phyloP scores from a whole-genome alignment of 495 filamentous ascomycete species.

The Hypoxylon rickii region DNA sequence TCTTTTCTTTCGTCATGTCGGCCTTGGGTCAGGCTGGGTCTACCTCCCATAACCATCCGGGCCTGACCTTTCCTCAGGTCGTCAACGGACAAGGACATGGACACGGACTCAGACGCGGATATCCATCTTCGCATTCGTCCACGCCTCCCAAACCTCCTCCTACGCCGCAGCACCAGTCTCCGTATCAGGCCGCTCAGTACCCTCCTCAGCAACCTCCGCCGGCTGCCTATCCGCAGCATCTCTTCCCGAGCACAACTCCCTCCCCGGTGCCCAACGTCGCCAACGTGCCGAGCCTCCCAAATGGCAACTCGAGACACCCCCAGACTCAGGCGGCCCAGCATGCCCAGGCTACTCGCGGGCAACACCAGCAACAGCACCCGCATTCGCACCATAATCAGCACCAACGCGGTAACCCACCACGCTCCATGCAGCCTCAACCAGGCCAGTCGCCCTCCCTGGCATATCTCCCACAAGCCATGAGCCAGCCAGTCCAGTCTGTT shows the following conservation, averaged over 20 bases:
- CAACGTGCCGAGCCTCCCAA: slow-evolving; percentile 40
- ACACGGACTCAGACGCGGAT: slow-evolving; percentile 36
- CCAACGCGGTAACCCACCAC: slow-evolving; percentile 28
- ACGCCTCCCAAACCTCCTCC: slow-evolving; percentile 50
- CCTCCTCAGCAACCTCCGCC: slow-evolving; percentile 41
- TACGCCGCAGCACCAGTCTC: slow-evolving; percentile 47
- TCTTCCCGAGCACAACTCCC: slow-evolving; percentile 42
- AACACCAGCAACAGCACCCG: slow-evolving; percentile 20
- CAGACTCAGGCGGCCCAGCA: slow-evolving; percentile 42
- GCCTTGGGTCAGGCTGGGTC: slow-evolving; percentile 42
- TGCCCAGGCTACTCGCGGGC: slow-evolving; percentile 42
- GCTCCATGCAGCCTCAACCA: slow-evolving; percentile 37
- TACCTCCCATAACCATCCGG: slow-evolving; percentile 42
- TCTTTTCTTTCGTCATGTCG: slow-evolving; percentile 39
- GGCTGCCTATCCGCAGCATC: slow-evolving; percentile 40
- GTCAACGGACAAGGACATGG: too few species aligned
- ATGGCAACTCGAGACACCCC: slow-evolving; percentile 45
- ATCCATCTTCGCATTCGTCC: slow-evolving; percentile 43
- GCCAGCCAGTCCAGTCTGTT: slow-evolving; percentile 40
- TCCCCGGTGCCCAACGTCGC: slow-evolving; percentile 44
- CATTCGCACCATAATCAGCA: slow-evolving; percentile 30
- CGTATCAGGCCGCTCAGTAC: slow-evolving; percentile 49
- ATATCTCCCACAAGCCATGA: slow-evolving; percentile 41
- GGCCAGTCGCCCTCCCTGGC: slow-evolving; percentile 28
- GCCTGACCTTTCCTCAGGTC: slow-evolving; percentile 41